Base-by-base conservation (phyloP, 2,329 filamentous ascomycete species). In the Fonsecaea nubica region DNA sequence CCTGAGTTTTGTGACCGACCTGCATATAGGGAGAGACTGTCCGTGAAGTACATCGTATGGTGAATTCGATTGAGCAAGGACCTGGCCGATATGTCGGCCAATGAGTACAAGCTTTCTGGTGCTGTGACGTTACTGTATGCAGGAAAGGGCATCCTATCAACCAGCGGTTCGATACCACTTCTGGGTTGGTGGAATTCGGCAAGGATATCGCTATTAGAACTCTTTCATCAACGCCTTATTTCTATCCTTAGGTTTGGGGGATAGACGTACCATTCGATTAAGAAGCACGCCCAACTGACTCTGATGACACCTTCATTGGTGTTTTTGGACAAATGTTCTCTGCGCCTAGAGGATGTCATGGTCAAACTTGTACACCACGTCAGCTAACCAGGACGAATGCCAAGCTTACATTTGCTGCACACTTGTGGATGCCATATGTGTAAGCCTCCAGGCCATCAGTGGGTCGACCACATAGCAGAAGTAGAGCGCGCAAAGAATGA, bases 121-220 rank as follows among this genome's bases (percentile, higher is more conserved):
- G 58, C 40, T 12, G 45, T 56, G 40, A 18, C n/a, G 12, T 50
- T 56, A n/a, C 21, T 30, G 60, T 56, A 57, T 33, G 35, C 35
- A 4, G 61, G 61, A 58, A 63, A 54, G 35, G 52, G 54, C 61
- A 63, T 57, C 52, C 36, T 38, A 18, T 63, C 61, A 10, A 63
- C 61, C 15, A 63, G 50, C 25, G 56, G 10, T 25, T 63, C 61
- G 13, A 63, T 52, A 40, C 61, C 61, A 63, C 61, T 63, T 50
- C 61, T 63, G 8, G 61, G 61, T 42, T 50, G 61, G 53, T 63
- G 61, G 13, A 63, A 63, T 9, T 63, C 61, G 40, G 61, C 61
- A 13, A 63, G 61, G 42, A 63, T 63, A 18, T 63, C 33, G 50
- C 61, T 63, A 18, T 7, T 36, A 7, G 42, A 18, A 7, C 21